Conservation (phyloP, 2,329 filamentous ascomycete species). For the Ophiostoma ips region DNA sequence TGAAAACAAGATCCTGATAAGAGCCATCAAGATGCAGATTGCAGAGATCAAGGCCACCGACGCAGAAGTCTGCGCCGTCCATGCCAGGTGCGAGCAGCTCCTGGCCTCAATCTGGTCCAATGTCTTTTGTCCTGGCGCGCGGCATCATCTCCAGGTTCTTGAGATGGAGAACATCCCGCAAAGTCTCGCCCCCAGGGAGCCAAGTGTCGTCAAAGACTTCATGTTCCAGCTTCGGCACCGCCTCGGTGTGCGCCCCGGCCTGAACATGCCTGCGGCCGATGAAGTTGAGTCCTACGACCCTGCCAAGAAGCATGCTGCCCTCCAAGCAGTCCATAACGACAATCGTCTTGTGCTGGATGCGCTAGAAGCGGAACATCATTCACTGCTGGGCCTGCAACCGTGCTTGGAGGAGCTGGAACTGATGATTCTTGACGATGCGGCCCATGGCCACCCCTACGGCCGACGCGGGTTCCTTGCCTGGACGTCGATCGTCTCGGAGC, state of each 20-base stretch:
- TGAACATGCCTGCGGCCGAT: background rate
- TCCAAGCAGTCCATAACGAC: background rate
- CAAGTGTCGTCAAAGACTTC: background rate
- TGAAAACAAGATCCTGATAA: background rate
- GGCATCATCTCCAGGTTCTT: background rate
- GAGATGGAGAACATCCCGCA: background rate
- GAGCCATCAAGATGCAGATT: background rate
- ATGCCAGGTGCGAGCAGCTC: background rate
- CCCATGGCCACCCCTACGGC: background rate
- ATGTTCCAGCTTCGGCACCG: background rate
- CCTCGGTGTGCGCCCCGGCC: background rate
- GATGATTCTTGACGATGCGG: background rate
- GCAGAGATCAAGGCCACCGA: background rate
- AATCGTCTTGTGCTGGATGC: background rate
- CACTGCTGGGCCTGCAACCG: background rate
- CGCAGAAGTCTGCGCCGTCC: background rate
- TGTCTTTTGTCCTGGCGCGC: conserved; percentile 3
- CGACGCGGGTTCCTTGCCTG: background rate
- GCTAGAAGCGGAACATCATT: background rate
- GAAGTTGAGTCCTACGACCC: background rate
- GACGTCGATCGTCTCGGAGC: background rate
- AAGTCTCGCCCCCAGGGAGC: background rate
- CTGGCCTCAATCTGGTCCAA: conserved; percentile 2
- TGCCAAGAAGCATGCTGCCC: background rate
- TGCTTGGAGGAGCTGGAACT: background rate